phyloP scores from a whole-genome alignment of 164 flowering plant genomes.

The Saururus chinensis region DNA sequence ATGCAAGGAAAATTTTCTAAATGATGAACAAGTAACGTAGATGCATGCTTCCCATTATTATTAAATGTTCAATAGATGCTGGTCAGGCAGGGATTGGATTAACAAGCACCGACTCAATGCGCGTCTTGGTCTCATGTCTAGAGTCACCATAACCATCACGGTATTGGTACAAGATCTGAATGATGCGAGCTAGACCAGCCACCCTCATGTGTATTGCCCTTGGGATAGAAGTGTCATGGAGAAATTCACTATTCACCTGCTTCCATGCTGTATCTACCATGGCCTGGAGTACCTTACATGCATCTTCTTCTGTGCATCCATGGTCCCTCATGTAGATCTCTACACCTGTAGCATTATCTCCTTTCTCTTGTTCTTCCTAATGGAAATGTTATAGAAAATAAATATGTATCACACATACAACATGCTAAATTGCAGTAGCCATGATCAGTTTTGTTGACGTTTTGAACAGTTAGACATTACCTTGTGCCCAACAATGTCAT shows the following conservation, averaged over 20 bases:
- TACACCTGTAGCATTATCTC: slow-evolving; percentile 17
- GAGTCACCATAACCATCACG: slow-evolving; percentile 4
- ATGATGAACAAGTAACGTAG: no score
- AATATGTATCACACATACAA: no score
- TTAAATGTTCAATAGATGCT: no score
- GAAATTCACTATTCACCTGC: slow-evolving; percentile 6
- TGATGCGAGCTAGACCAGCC: slow-evolving; percentile 1
- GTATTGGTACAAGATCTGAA: not conserved
- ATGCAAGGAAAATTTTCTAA: no score
- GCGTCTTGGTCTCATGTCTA: not conserved
- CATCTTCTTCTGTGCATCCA: slow-evolving; percentile 18
- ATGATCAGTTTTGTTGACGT: no score
- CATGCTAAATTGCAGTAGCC: no score
- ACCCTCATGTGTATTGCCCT: slow-evolving; percentile 1
- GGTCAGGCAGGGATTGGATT: not conserved
- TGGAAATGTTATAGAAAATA: not conserved
- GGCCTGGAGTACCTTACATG: not conserved
- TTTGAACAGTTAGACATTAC: not conserved
- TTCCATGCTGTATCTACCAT: slow-evolving; percentile 11
- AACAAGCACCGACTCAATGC: not conserved
- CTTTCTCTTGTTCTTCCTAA: slow-evolving; percentile 34
- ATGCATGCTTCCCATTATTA: no score
- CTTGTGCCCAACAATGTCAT: slow-evolving; percentile 17
- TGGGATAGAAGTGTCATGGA: not conserved
- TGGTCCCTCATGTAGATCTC: slow-evolving; percentile 13